Percentiles rank a stretch among this genome's conserved stretches.
phyloP scores from a whole-genome alignment of 164 flowering plant genomes.

The Warburgia ugandensis region DNA sequence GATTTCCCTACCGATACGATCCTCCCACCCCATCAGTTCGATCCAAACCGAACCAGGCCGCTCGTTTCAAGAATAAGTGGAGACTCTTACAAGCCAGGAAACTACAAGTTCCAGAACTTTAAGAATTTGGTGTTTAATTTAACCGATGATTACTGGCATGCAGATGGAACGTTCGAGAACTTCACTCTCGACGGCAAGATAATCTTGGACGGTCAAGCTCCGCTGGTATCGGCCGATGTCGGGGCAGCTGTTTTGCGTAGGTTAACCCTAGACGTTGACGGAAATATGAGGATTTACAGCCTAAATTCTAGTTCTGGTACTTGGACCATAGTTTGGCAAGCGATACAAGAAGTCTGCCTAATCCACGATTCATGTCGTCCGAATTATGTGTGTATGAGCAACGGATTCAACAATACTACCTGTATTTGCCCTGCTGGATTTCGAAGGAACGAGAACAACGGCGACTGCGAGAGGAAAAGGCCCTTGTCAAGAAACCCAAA shows the following conservation, averaged over 20 bases:
- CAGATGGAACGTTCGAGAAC: slow-evolving; percentile 3
- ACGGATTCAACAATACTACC: slow-evolving; percentile 9
- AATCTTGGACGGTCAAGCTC: not conserved
- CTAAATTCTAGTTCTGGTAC: slow-evolving; percentile 11
- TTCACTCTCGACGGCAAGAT: slow-evolving; percentile 31
- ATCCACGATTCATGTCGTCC: slow-evolving; percentile 51
- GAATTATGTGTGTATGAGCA: slow-evolving; percentile 37
- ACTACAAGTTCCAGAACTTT: slow-evolving; percentile 23
- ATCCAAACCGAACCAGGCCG: slow-evolving; percentile 8
- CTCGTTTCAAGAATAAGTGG: slow-evolving; percentile 25
- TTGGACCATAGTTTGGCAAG: slow-evolving; percentile 53
- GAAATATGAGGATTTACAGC: slow-evolving; percentile 50
- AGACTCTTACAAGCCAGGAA: slow-evolving; percentile 10
- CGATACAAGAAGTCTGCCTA: slow-evolving; percentile 34
- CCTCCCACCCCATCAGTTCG: slow-evolving; percentile 34
- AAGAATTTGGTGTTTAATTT: slow-evolving; percentile 19
- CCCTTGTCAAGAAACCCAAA: not conserved
- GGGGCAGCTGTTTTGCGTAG: slow-evolving; percentile 23
- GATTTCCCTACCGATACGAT: slow-evolving; percentile 41
- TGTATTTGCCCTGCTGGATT: slow-evolving; percentile 66
- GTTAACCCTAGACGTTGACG: slow-evolving; percentile 47
- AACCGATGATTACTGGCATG: slow-evolving; percentile 28
- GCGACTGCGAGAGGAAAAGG: slow-evolving; percentile 31
- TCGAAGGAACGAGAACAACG: not conserved
- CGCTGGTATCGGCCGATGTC: slow-evolving; percentile 30